Evolutionary conservation across 257 asterid species (phyloP), one percentile per base, ranked within the genome.

Genomic region (Galeopsis tetrahit): DNA sequence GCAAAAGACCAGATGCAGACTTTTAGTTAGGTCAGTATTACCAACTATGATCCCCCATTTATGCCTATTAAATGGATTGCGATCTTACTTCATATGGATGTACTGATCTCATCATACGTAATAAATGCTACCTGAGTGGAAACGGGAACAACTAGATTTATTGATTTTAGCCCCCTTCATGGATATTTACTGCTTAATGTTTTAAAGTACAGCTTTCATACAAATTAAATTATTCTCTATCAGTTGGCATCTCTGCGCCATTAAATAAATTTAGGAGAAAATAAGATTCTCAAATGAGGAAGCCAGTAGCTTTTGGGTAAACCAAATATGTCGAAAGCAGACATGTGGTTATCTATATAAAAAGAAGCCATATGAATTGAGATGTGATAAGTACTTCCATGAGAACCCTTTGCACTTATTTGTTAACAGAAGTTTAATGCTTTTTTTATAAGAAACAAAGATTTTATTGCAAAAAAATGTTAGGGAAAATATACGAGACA

Each of bases 1-100:
- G 43, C 75, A 66, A 60, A 60, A 36, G 8, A 44, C 36, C 69
- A 44, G 69, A 53, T 49, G 9, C 11, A 46, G 40, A 68, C 40
- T 57, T 57, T 33, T 36, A 61, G 56, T 48, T 44, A 62, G 70
- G 43, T 48, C 55, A 40, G 32, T 21, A 51, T 48, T 6, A 61
- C 44, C 65, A 55, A 66, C 58, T 63, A 42, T 14, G 57, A 43
- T 36, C 48, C 58, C 6, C 66, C 48, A 17, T 42, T 28, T 15
- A 10, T 40, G 13, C 21, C 52, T 21, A 76, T 15, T 8, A 52
- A 2, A 2, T 35, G 63, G 63, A 60, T 48, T 60, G 64, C 58
- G 62, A 32, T 46, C 31, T 7, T 38, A 52, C 52, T 36, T 9
- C 4, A 49, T 35, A 60, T 36, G 32, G 46, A 59, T 51, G 39